Conservation (phyloP, 495 filamentous ascomycete species). For the Talaromyces nanjingensis region DNA sequence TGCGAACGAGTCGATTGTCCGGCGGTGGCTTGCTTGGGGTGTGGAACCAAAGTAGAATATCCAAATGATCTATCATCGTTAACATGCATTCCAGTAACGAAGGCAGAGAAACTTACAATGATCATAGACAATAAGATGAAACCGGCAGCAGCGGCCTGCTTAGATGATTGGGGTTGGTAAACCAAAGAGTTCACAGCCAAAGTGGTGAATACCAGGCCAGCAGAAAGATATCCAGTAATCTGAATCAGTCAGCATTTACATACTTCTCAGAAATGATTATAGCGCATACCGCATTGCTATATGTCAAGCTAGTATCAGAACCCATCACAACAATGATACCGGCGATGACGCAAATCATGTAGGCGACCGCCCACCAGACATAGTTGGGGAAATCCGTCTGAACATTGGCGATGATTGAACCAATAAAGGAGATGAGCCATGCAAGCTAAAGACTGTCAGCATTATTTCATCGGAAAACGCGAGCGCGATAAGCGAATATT, state of each 20-base stretch:
- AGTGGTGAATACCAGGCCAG: conserved; percentile 75
- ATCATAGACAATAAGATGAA: conserved; percentile 96
- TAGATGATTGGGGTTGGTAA: conserved; percentile 59
- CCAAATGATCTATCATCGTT: conserved; percentile 74
- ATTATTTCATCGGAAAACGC: background rate
- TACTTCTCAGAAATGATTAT: background rate
- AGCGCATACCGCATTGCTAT: conserved; percentile 72
- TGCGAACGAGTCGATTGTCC: conserved; percentile 93
- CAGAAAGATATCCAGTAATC: conserved; percentile 79
- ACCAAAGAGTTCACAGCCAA: conserved; percentile 77
- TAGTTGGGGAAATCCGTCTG: conserved; percentile 63
- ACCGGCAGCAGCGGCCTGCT: conserved; percentile 84
- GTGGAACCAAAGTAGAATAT: conserved; percentile 97
- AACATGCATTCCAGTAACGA: background rate
- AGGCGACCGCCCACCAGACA: conserved; percentile 84
- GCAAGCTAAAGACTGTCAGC: conserved; percentile 55
- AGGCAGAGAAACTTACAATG: conserved; percentile 52
- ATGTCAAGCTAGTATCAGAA: conserved; percentile 74
- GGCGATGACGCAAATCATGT: conserved; percentile 73
- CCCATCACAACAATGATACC: conserved; percentile 75
- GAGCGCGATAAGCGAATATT: background rate
- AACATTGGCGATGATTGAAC: conserved; percentile 70
- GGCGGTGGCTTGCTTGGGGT: conserved; percentile 78
- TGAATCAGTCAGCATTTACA: conserved; percentile 28
- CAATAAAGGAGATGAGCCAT: conserved; percentile 88